These are phyloP conservation scores for Penicillium cosmopolitanum DNA, from an alignment of 495 filamentous ascomycete genomes.

Conservation along the genomic window DNA sequence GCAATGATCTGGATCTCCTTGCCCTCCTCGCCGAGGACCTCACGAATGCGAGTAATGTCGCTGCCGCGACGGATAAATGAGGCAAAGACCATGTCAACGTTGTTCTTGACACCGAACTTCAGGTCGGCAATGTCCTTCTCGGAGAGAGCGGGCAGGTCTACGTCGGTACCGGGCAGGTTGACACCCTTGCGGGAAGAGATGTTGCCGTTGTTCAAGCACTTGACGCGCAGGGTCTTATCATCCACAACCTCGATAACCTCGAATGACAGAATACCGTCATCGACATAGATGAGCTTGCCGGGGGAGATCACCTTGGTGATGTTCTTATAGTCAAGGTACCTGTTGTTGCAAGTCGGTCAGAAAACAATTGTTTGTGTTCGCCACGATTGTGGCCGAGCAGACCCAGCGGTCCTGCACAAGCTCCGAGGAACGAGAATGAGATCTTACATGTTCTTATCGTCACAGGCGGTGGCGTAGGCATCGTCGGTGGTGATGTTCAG, in stretches of 20 bases:
- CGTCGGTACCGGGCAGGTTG: conserved; percentile 97
- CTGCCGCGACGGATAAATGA: conserved; percentile 94
- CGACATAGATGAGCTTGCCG: conserved; percentile 97
- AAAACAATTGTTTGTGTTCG: background rate
- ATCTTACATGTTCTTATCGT: conserved; percentile 90
- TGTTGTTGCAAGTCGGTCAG: conserved; percentile 38
- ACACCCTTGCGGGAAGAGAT: conserved; percentile 99
- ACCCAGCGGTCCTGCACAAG: too few relatives aligned
- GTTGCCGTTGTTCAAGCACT: conserved; percentile 93
- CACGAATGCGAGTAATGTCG: conserved; percentile 90
- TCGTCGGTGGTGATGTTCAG: conserved; percentile 98
- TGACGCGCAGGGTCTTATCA: conserved; percentile 80
- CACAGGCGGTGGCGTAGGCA: conserved; percentile 80
- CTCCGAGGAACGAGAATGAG: background rate
- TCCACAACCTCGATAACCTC: conserved; percentile 87
- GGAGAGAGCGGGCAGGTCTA: conserved; percentile 96
- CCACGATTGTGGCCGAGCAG: background rate
- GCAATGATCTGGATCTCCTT: conserved; percentile 98
- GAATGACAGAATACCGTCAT: conserved; percentile 96
- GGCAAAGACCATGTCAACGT: conserved; percentile 98
- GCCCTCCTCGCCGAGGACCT: conserved; percentile 88
- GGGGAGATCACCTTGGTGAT: conserved; percentile 95
- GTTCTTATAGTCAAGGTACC: conserved; percentile 99
- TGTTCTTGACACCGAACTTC: conserved; percentile 94
- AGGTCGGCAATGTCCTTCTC: conserved; percentile 97